phyloP scores from a whole-genome alignment of 305 asterid genomes.

The Fraxinus ornus region DNA sequence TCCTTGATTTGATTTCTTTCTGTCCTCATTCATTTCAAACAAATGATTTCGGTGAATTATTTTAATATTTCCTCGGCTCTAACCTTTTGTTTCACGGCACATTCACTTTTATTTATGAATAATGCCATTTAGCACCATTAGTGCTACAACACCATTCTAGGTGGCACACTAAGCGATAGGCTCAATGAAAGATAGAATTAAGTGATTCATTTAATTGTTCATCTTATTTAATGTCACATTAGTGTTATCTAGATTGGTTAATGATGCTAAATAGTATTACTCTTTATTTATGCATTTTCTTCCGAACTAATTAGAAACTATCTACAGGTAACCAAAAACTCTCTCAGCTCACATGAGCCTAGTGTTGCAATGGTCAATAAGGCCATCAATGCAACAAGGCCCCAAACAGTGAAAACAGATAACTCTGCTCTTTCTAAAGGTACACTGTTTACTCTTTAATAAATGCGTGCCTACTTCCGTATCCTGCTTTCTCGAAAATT shows the following conservation, averaged over 20 bases:
- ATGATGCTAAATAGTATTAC: background rate
- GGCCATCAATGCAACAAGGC: constrained; percentile 43
- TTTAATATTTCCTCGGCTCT: background rate
- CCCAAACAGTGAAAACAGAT: constrained; percentile 31
- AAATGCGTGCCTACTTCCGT: background rate
- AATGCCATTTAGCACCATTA: too few relatives aligned
- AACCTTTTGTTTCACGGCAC: background rate
- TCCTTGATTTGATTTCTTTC: background rate
- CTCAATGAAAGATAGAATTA: too few relatives aligned
- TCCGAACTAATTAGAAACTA: constrained; percentile 9
- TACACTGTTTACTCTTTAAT: constrained; percentile 13
- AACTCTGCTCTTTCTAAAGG: constrained; percentile 59
- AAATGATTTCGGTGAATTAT: background rate
- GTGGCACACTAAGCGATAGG: background rate
- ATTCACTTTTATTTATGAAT: background rate
- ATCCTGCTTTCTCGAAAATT: background rate
- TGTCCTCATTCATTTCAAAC: background rate
- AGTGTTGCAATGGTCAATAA: constrained; percentile 47
- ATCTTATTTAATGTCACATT: too few relatives aligned
- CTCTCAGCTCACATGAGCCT: constrained; percentile 22
- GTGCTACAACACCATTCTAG: too few relatives aligned
- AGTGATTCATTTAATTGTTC: too few relatives aligned
- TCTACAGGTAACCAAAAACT: constrained; percentile 27
- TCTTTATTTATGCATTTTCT: background rate
- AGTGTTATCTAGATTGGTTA: background rate